phyloP scores from a whole-genome alignment of 306 rosid species.

The Lotus japonicus region DNA sequence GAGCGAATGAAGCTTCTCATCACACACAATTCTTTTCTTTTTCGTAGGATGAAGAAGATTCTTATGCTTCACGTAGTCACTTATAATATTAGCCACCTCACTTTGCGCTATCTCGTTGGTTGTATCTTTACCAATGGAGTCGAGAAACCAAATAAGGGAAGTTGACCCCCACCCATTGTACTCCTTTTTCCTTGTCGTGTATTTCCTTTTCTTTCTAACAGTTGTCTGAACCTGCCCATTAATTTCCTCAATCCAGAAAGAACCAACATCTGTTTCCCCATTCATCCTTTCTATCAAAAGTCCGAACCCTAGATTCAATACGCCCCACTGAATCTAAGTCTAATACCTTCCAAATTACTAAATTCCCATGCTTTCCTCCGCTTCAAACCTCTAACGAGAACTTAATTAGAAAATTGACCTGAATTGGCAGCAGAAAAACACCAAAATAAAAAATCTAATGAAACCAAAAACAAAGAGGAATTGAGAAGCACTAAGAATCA shows the following conservation, averaged over 20 bases:
- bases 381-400: background rate
- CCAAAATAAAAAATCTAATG: background rate
- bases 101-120: constrained; percentile 37
- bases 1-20: constrained; percentile 44
- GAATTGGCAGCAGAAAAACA: background rate
- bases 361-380: constrained; percentile 5
- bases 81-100: constrained; percentile 47
- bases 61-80: constrained; percentile 41
- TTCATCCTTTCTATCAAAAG: constrained; percentile 15
- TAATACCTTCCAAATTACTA: background rate
- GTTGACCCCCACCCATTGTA: constrained; percentile 76
- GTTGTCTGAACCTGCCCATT: constrained; percentile 25
- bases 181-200: constrained; percentile 38
- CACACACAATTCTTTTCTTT: constrained; percentile 65
- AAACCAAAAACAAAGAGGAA: constrained; percentile 3
- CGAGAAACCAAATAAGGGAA: constrained; percentile 48
- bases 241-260: constrained; percentile 35
- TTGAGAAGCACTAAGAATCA: background rate
- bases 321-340: background rate
- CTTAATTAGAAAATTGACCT: background rate
- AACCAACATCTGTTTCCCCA: background rate
- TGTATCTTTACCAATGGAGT: constrained; percentile 57
- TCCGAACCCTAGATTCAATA: background rate
- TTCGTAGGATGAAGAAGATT: constrained; percentile 43
- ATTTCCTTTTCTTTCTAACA: constrained; percentile 36